Evolutionary conservation across 345 rosid genomes (phyloP).

Genomic region (Pistacia integerrima): DNA sequence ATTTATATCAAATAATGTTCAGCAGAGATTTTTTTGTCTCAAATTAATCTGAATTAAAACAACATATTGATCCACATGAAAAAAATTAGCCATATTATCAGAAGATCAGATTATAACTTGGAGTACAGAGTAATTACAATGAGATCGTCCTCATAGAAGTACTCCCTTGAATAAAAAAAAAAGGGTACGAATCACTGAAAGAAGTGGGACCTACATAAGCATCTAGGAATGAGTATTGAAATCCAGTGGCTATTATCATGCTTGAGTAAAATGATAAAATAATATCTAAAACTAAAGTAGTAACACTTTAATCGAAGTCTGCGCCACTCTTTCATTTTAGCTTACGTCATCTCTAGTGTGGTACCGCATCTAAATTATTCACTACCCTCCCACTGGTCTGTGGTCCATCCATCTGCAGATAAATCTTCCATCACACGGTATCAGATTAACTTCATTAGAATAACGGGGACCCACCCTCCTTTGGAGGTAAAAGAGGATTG

Average conservation of each 20-base stretch:
- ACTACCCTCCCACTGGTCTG: neutral
- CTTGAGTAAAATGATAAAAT: conserved; percentile 4
- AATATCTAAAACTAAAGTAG: neutral
- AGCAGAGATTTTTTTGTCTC: too few species aligned
- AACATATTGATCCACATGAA: too few species aligned
- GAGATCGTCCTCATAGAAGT: neutral
- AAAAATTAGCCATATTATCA: too few species aligned
- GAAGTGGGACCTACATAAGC: neutral
- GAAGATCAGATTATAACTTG: too few species aligned
- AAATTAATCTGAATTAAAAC: too few species aligned
- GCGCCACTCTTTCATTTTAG: neutral
- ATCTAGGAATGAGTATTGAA: neutral
- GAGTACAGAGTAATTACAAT: neutral
- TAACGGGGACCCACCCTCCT: too few species aligned
- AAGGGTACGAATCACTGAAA: too few species aligned
- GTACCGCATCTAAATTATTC: neutral
- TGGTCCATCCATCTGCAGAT: neutral
- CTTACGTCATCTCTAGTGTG: conserved; percentile 8
- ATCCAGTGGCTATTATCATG: neutral
- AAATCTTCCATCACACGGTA: too few species aligned
- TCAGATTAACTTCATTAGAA: too few species aligned
- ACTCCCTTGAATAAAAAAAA: too few species aligned
- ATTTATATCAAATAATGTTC: too few species aligned
- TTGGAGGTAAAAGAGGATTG: too few species aligned
- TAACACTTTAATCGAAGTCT: neutral